Percentiles rank a stretch among this genome's conserved stretches.
These are phyloP conservation scores for Venturia aucupariae DNA, from an alignment of 2,329 filamentous ascomycete genomes.

Conservation along the genomic window DNA sequence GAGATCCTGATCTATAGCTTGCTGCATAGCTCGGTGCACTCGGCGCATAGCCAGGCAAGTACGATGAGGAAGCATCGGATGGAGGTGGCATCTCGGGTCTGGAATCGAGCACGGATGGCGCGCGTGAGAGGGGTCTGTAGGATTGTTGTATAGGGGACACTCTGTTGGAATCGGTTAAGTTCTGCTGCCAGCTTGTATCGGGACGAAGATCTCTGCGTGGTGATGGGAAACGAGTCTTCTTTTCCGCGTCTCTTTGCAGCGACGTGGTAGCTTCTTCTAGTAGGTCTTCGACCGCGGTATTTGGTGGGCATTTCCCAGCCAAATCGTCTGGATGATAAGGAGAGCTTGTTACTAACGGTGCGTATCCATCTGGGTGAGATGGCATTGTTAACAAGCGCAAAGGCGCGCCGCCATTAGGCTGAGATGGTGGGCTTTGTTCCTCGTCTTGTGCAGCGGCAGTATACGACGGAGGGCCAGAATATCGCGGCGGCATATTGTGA, in stretches of 20 bases:
- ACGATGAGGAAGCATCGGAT: constrained; percentile 52
- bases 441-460: constrained; percentile 30
- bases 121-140: constrained; percentile 39
- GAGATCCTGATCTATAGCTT: constrained; percentile 36
- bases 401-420: constrained; percentile 34
- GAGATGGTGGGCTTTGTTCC: constrained; percentile 23
- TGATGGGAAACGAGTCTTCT: constrained; percentile 19
- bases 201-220: constrained; percentile 5
- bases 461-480: constrained; percentile 37
- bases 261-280: constrained; percentile 2
- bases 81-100: constrained; percentile 45
- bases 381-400: constrained; percentile 45
- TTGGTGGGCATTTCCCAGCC: constrained; percentile 10
- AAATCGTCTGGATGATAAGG: constrained; percentile 24
- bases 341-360: constrained; percentile 30
- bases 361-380: constrained; percentile 35
- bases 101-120: constrained; percentile 42
- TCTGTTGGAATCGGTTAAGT: constrained; percentile 29
- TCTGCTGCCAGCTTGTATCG: constrained; percentile 17
- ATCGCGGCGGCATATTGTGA: constrained; percentile 21
- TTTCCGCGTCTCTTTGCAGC: constrained; percentile 18
- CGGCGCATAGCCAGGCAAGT: constrained; percentile 45
- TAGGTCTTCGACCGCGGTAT: neutral
- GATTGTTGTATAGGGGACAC: constrained; percentile 36
- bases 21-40: neutral